phyloP scores from a whole-genome alignment of 164 flowering plant species.

The Dillenia suffruticosa region DNA sequence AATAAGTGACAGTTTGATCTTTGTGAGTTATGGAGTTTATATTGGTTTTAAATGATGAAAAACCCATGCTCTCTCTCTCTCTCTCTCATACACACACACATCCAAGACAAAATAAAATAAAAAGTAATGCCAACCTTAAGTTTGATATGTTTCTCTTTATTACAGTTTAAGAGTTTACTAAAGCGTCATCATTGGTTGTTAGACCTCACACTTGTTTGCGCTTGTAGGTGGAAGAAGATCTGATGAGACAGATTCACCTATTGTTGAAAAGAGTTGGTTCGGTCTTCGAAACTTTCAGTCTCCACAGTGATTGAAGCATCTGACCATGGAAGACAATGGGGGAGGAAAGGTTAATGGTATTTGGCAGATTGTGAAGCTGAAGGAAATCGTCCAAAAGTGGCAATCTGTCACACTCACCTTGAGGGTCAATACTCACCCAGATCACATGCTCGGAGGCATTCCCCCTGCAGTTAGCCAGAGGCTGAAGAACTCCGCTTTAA shows the following conservation, averaged over 20 bases:
- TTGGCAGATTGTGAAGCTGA: constrained; percentile 74
- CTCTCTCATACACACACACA: too few species aligned
- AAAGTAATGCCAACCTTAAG: not conserved
- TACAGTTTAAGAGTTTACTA: too few species aligned
- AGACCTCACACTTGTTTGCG: not conserved
- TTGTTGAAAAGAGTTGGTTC: constrained; percentile 11
- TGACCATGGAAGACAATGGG: constrained; percentile 50
- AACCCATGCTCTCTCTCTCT: too few species aligned
- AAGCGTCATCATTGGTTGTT: too few species aligned
- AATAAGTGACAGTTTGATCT: too few species aligned
- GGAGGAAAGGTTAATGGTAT: constrained; percentile 59
- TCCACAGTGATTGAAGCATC: constrained; percentile 6
- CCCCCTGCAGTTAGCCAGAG: constrained; percentile 50
- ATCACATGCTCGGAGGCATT: constrained; percentile 30
- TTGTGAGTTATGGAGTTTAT: too few species aligned
- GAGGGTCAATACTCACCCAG: constrained; percentile 4
- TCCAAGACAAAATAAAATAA: too few species aligned
- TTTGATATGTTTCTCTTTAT: too few species aligned
- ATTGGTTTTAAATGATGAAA: too few species aligned
- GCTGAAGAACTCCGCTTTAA: constrained; percentile 20
- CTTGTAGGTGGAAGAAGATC: constrained; percentile 15
- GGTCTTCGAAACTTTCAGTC: constrained; percentile 12
- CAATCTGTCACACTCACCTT: constrained; percentile 49
- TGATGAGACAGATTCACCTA: constrained; percentile 16
- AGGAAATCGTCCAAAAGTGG: constrained; percentile 75